These are phyloP conservation scores for Entomortierella parvispora DNA, from an alignment of 192 early-diverging fungal genomes.

Conservation along the genomic window DNA sequence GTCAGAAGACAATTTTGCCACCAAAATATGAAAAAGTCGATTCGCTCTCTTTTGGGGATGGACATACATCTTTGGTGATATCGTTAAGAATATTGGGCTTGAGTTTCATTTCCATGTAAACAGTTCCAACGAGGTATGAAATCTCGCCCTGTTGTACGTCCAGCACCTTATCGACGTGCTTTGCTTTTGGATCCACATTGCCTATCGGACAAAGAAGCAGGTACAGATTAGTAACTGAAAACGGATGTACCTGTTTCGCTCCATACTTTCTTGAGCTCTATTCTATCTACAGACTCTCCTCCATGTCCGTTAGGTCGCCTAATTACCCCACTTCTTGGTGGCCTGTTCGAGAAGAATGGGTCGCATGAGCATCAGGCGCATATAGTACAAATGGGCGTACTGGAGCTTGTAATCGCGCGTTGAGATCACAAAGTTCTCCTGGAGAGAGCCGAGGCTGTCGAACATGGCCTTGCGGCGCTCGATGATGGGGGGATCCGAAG, in stretches of 20 bases:
- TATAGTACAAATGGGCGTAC: slow-evolving; percentile 88
- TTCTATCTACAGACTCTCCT: too few relatives aligned
- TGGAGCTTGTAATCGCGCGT: slow-evolving; percentile 80
- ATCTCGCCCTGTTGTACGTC: slow-evolving; percentile 73
- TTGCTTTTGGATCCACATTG: slow-evolving; percentile 36
- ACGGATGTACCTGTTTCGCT: too few relatives aligned
- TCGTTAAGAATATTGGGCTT: slow-evolving; percentile 95
- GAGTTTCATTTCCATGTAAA: slow-evolving; percentile 86
- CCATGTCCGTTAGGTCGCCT: too few relatives aligned
- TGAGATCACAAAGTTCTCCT: slow-evolving; percentile 65
- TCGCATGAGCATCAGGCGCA: slow-evolving; percentile 73
- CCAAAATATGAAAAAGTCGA: too few relatives aligned
- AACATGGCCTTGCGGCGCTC: slow-evolving; percentile 30
- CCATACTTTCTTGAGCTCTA: too few relatives aligned
- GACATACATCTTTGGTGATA: slow-evolving; percentile 80
- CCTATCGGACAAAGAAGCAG: not conserved
- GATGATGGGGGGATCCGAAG: slow-evolving; percentile 16
- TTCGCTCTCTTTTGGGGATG: too few relatives aligned
- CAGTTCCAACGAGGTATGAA: slow-evolving; percentile 85
- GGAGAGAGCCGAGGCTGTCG: slow-evolving; percentile 26
- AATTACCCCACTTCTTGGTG: slow-evolving; percentile 62
- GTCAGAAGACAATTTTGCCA: too few relatives aligned
- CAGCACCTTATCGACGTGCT: slow-evolving; percentile 71
- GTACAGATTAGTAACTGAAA: too few relatives aligned
- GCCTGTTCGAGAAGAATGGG: slow-evolving; percentile 69